Evolutionary conservation across 2,329 filamentous ascomycete genomes (phyloP).

Genomic region (Coniochaeta sp.): DNA sequence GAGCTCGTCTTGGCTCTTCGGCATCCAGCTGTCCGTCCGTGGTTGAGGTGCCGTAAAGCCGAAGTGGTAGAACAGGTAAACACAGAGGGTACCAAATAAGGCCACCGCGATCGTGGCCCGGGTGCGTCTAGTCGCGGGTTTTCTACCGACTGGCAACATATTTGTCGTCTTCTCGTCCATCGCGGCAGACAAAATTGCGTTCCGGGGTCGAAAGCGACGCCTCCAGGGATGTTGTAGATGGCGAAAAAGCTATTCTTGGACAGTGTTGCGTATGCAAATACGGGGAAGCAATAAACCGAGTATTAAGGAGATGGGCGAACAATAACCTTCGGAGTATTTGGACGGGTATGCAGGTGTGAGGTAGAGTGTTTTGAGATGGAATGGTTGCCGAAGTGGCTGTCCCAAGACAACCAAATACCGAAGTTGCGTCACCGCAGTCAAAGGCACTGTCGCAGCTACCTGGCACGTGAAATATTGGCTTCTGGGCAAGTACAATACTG

Average conservation of each 20-base stretch:
- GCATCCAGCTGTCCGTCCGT: background rate
- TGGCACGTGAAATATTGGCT: too few species aligned
- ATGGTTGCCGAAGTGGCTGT: background rate
- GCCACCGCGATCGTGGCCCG: conserved; percentile 5
- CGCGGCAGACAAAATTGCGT: background rate
- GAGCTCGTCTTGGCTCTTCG: background rate
- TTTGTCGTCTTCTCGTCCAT: conserved; percentile 11
- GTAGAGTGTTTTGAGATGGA: background rate
- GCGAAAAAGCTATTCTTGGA: background rate
- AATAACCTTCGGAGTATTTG: background rate
- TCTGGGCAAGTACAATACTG: too few species aligned
- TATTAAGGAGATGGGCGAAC: background rate
- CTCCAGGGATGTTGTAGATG: background rate
- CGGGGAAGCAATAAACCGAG: background rate
- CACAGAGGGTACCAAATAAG: conserved; percentile 4
- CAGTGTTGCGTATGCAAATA: background rate
- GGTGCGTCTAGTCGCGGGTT: conserved; percentile 4
- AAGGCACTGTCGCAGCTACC: too few species aligned
- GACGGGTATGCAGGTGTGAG: background rate
- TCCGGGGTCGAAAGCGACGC: background rate
- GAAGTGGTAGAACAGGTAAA: conserved; percentile 6
- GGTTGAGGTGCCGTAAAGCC: conserved; percentile 1
- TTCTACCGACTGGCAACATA: conserved; percentile 2
- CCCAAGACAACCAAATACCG: background rate
- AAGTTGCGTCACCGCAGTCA: background rate